Conservation (phyloP, 352 stramenopile genomes). For the Phytophthora quininea region DNA sequence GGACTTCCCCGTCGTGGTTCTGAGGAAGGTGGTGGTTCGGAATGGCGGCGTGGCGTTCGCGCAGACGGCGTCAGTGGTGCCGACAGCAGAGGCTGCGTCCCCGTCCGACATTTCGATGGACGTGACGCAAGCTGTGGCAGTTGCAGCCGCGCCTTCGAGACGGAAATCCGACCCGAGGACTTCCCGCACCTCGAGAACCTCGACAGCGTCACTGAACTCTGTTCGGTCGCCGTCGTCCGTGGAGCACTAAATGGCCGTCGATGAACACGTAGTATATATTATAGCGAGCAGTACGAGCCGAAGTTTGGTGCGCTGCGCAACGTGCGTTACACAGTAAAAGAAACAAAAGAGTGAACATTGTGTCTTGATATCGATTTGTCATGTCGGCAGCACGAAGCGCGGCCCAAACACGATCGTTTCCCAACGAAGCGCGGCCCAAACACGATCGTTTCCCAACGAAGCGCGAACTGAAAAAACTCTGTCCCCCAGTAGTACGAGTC, state of each 20-base stretch:
- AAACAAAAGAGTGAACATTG: background rate
- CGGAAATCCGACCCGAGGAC: conserved; percentile 33
- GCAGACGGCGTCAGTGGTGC: conserved; percentile 15
- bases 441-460: too few species aligned
- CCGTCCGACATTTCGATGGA: conserved; percentile 9
- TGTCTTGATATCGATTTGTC: conserved; percentile 7
- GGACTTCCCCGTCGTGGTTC: conserved; percentile 35
- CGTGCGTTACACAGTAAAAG: conserved; percentile 8
- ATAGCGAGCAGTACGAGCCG: background rate
- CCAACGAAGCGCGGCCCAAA: too few species aligned
- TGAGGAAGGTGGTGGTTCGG: conserved; percentile 23
- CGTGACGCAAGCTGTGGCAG: conserved; percentile 23
- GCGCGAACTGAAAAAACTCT: too few species aligned
- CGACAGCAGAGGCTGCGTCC: conserved; percentile 20
- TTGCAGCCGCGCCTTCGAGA: conserved; percentile 7
- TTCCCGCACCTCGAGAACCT: conserved; percentile 23
- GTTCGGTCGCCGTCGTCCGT: conserved; percentile 19
- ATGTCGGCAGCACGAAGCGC: too few species aligned
- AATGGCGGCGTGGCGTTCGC: conserved; percentile 7
- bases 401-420: too few species aligned
- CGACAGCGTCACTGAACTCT: conserved; percentile 18
- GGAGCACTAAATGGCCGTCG: conserved; percentile 4
- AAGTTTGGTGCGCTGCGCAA: too few species aligned
- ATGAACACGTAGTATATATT: background rate
- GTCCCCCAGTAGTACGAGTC: background rate